phyloP scores from a whole-genome alignment of 306 rosid species.

The Potentilla sterilis region DNA sequence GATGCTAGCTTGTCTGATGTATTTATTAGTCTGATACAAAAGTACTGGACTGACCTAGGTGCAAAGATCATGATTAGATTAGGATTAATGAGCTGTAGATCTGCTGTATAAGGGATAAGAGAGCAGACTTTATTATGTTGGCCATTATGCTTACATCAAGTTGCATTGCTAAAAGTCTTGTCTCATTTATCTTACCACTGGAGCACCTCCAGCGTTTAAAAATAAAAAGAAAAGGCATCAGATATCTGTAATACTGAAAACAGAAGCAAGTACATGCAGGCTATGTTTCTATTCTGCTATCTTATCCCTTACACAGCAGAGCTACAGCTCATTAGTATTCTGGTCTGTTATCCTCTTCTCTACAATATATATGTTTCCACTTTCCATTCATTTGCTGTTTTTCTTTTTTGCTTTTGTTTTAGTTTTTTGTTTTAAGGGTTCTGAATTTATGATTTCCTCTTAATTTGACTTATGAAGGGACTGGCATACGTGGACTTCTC shows the following conservation, averaged over 20 bases:
- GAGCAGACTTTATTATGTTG: background rate
- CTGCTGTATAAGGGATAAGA: background rate
- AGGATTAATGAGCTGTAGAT: background rate
- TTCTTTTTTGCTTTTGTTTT: background rate
- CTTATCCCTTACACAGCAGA: no score
- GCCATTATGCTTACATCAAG: background rate
- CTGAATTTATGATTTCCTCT: background rate
- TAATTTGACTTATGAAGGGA: slow-evolving; percentile 48
- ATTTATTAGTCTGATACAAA: background rate
- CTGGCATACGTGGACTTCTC: slow-evolving; percentile 88
- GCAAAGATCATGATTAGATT: background rate
- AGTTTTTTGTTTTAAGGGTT: background rate
- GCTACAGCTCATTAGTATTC: no score
- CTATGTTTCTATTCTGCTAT: background rate
- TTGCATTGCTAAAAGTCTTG: background rate
- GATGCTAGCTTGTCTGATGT: background rate
- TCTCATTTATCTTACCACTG: background rate
- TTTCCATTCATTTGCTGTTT: background rate
- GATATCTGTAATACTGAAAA: background rate
- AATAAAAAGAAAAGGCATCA: background rate
- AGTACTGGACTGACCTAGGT: background rate
- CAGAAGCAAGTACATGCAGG: background rate
- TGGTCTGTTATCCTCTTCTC: background rate
- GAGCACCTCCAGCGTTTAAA: background rate
- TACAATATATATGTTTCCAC: background rate